Conservation (phyloP, 2,329 filamentous ascomycete species). For the Fusarium praegraminearum region DNA sequence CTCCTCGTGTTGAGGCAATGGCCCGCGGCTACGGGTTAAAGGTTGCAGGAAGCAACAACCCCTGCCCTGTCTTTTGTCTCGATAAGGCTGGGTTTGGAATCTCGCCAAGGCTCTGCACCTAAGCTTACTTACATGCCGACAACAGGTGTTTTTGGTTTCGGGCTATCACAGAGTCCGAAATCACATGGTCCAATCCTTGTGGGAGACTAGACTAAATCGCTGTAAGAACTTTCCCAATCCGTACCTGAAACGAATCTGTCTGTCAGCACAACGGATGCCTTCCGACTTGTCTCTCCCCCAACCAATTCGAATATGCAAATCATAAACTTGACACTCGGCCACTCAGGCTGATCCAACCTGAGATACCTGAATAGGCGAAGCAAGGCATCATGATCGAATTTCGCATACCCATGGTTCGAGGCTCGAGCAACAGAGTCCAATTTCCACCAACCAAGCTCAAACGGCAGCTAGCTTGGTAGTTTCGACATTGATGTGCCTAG, state of each 20-base stretch:
- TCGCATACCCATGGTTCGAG: neutral
- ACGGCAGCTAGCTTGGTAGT: slow-evolving; percentile 27
- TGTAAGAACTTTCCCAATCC: slow-evolving; percentile 21
- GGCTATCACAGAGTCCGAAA: slow-evolving; percentile 25
- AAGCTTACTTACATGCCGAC: slow-evolving; percentile 5
- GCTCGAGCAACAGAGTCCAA: slow-evolving; percentile 17
- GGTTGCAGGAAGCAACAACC: slow-evolving; percentile 16
- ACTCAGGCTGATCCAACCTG: slow-evolving; percentile 7
- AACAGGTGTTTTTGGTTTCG: neutral
- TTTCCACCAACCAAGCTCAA: slow-evolving; percentile 41
- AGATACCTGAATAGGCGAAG: slow-evolving; percentile 6
- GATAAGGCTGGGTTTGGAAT: slow-evolving; percentile 37
- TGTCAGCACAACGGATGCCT: slow-evolving; percentile 28
- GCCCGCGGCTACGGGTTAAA: slow-evolving; percentile 27
- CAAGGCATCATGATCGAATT: slow-evolving; percentile 9
- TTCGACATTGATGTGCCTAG: slow-evolving; percentile 34
- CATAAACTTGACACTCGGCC: slow-evolving; percentile 35
- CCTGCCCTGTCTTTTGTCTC: slow-evolving; percentile 14
- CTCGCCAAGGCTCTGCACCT: slow-evolving; percentile 32
- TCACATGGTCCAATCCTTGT: neutral
- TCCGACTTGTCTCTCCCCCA: slow-evolving; percentile 10
- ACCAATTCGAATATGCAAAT: slow-evolving; percentile 35
- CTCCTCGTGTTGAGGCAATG: slow-evolving; percentile 42
- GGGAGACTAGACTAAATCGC: neutral
- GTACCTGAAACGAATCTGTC: slow-evolving; percentile 45